Percentiles rank a stretch among this genome's conserved stretches.
Conservation (phyloP, 1,139 yeast species). For the Candida dubliniensis region DNA sequence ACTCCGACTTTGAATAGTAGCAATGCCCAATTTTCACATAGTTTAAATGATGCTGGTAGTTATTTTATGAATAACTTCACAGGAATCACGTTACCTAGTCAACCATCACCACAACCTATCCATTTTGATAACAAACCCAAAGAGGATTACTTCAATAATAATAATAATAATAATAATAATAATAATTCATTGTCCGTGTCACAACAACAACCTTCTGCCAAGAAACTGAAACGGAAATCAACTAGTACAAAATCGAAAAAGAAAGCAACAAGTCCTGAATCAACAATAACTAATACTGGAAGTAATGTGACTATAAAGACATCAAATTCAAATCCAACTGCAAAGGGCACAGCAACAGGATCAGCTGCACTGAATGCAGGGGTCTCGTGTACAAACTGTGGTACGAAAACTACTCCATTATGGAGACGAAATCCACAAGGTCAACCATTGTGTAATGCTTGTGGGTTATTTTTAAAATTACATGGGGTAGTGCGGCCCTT, state of each 20-base stretch:
- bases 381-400: slow-evolving; percentile 49
- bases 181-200: slow-evolving; percentile 6
- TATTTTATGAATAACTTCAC: slow-evolving; percentile 1
- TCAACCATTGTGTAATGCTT: slow-evolving; percentile 58
- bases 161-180: too few relatives aligned
- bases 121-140: slow-evolving; percentile 10
- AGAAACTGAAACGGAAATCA: not conserved
- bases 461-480: slow-evolving; percentile 56
- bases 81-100: slow-evolving; percentile 13
- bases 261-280: not conserved
- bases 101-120: slow-evolving; percentile 6
- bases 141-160: slow-evolving; percentile 1
- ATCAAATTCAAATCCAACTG: slow-evolving; percentile 8
- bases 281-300: not conserved
- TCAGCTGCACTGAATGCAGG: slow-evolving; percentile 8
- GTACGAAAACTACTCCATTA: slow-evolving; percentile 56
- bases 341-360: not conserved
- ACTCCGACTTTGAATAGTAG: slow-evolving; percentile 2
- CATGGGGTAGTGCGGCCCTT: slow-evolving; percentile 61
- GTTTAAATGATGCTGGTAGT: slow-evolving; percentile 1
- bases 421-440: slow-evolving; percentile 61
- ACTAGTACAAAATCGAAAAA: slow-evolving; percentile 4
- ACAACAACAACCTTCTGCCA: not conserved
- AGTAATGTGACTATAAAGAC: slow-evolving; percentile 7
- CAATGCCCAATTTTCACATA: slow-evolving; percentile 3